These are phyloP conservation scores for Lipomyces sp. DNA, from an alignment of 805 yeast species.

Conservation along the genomic window DNA sequence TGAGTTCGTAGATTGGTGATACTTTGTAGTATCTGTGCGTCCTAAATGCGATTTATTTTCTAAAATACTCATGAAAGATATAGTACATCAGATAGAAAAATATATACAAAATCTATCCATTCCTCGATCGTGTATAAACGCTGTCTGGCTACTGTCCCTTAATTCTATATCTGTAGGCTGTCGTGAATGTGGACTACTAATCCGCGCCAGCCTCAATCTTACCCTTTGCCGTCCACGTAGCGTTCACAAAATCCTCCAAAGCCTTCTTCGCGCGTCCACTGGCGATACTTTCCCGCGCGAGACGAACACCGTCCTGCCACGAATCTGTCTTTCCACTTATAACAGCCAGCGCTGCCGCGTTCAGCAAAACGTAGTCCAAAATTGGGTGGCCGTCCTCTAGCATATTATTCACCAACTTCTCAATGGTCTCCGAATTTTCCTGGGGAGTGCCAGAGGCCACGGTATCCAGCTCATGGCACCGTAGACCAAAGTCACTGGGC, in stretches of 20 bases:
- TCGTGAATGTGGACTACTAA: too few species aligned
- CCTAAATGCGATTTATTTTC: too few species aligned
- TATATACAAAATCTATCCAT: too few species aligned
- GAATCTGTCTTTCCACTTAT: conserved; percentile 65
- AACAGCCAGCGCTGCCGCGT: conserved; percentile 84
- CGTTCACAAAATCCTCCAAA: conserved; percentile 58
- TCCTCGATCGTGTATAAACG: too few species aligned
- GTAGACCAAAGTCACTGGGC: conserved; percentile 72
- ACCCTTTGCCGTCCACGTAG: conserved; percentile 37
- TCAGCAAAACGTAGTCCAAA: conserved; percentile 87
- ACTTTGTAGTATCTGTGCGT: too few species aligned
- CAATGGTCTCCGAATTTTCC: conserved; percentile 74
- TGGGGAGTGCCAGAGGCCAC: conserved; percentile 87
- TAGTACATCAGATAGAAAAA: neutral
- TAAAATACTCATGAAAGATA: neutral
- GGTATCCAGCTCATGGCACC: conserved; percentile 65
- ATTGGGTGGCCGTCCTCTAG: conserved; percentile 56
- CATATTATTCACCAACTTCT: conserved; percentile 53
- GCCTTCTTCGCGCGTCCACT: conserved; percentile 70
- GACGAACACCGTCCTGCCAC: conserved; percentile 78
- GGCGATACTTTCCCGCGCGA: conserved; percentile 70
- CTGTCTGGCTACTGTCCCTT: too few species aligned
- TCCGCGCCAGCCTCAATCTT: conserved; percentile 7
- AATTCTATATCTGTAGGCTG: too few species aligned
- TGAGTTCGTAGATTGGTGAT: too few species aligned